Evolutionary conservation across 768 basidiomycete genomes (phyloP).

Genomic region (Trametes cingulata): DNA sequence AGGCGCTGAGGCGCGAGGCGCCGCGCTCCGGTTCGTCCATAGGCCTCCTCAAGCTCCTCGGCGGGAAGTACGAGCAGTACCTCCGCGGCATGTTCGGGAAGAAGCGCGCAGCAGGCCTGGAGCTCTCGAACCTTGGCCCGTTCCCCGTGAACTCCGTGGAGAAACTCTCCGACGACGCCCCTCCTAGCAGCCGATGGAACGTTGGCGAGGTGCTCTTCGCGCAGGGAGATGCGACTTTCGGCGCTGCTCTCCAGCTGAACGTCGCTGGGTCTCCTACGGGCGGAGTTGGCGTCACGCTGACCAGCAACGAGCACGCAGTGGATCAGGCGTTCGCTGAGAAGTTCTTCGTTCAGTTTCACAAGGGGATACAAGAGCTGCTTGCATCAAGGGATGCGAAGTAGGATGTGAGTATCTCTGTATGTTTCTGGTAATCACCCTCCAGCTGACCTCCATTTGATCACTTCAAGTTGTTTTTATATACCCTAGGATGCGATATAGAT

Average conservation of each 20-base stretch:
- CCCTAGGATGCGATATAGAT: too few relatives aligned
- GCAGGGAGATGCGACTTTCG: conserved; percentile 8
- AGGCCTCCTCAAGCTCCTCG: conserved; percentile 38
- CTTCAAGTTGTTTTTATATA: too few relatives aligned
- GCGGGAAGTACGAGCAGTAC: conserved; percentile 35
- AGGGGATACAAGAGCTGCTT: background rate
- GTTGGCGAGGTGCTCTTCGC: conserved; percentile 23
- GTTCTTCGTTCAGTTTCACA: conserved; percentile 15
- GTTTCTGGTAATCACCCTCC: background rate
- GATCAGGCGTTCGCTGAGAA: conserved; percentile 23
- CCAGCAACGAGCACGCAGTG: conserved; percentile 24
- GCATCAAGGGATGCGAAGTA: background rate
- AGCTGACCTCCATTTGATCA: background rate
- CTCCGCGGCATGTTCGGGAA: conserved; percentile 33
- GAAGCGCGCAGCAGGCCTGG: conserved; percentile 37
- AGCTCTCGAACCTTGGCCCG: conserved; percentile 42
- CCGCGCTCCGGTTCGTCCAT: conserved; percentile 26
- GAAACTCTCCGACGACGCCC: background rate
- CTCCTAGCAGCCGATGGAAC: conserved; percentile 15
- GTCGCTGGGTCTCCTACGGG: conserved; percentile 22
- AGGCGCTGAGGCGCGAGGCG: conserved; percentile 28
- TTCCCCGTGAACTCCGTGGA: conserved; percentile 21
- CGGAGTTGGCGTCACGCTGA: conserved; percentile 22
- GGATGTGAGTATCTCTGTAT: background rate
- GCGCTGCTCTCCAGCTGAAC: conserved; percentile 24